These are phyloP conservation scores for Candida golubevii DNA, from an alignment of 805 yeast species.

Conservation along the genomic window DNA sequence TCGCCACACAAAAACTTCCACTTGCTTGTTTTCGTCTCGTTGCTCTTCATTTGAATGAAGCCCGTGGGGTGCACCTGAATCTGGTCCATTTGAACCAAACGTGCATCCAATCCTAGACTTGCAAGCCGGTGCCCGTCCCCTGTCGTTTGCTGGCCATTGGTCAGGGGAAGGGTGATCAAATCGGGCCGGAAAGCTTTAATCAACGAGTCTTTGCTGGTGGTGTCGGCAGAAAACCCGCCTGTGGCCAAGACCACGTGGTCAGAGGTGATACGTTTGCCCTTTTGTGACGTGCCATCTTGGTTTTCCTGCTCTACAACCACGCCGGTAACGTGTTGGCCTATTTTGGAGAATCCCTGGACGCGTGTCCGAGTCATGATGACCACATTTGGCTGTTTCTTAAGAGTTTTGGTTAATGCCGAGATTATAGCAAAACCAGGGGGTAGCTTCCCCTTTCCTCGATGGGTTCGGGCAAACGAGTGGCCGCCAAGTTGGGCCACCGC, in stretches of 20 bases:
- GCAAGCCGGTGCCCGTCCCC: conserved; percentile 58
- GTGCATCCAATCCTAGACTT: conserved; percentile 41
- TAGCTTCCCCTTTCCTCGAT: conserved; percentile 37
- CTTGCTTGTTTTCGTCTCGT: conserved; percentile 32
- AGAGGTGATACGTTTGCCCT: conserved; percentile 3
- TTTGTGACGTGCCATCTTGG: conserved; percentile 7
- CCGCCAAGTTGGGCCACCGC: conserved; percentile 37
- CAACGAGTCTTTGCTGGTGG: conserved; percentile 28
- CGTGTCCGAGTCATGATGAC: conserved; percentile 15
- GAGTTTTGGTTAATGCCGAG: conserved; percentile 37
- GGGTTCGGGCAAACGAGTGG: conserved; percentile 38
- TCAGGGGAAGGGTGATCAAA: conserved; percentile 44
- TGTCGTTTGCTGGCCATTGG: conserved; percentile 52
- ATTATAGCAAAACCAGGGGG: conserved; percentile 62
- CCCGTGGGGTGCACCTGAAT: conserved; percentile 64
- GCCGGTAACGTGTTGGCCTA: conserved; percentile 34
- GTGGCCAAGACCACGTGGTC: conserved; percentile 47
- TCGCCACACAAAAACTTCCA: conserved; percentile 61
- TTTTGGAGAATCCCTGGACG: conserved; percentile 21
- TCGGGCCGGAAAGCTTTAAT: conserved; percentile 45
- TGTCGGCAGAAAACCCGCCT: conserved; percentile 53
- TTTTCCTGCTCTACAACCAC: conserved; percentile 29
- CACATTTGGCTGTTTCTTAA: conserved; percentile 28
- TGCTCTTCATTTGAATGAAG: conserved; percentile 38
- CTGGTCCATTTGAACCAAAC: conserved; percentile 53